Base-by-base conservation (phyloP, 1,284 basidiomycete genomes). In the Athelia sp. region DNA sequence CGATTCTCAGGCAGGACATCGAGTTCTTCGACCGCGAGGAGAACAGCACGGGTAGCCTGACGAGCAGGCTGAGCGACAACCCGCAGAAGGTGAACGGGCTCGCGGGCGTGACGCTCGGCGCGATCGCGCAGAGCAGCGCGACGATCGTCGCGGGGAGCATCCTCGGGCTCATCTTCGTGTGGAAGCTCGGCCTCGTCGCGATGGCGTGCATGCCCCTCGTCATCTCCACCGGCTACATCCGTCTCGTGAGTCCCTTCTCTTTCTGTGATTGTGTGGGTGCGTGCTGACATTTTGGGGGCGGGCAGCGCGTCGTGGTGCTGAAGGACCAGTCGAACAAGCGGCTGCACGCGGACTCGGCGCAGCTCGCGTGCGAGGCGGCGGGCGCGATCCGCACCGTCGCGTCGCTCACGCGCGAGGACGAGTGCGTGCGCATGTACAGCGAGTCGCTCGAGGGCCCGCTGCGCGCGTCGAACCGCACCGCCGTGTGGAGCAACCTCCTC, bases 371-470 rank as follows among this genome's bases (percentile, higher is more conserved):
- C 61, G 96, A 98, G 68, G 93, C 94, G 22, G 93, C 94, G 15
- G 88, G 81, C 4, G 77, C 94, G 2, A 97, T 99, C 61, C 84
- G 93, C n/a, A 98, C 96, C 3, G 94, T 99, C 24, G 94, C 94
- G 1, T 82, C 88, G 2, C 75, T 98, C 43, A 98, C 93, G 0
- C 77, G 93, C 19, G 94, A 93, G 67, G 79, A 83, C 42, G 86
- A 93, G 60, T 86, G 92, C 64, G 68, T 84, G 54, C 69, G 71
- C 19, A 70, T 87, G 6, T 96, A 95, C 71, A 83, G 83, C 58
- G 55, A 78, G 52, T 85, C 83, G 55, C 74, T 97, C 47, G 84
- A 90, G 46, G 79, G 58, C 18, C 92, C 93, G 13, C 73, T 94
- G 44, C 66, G 65, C 23, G 67, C 76, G 47, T 87, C 89, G 10